Conservation (phyloP, 1,284 basidiomycete species). For the Trichosporon sp. region DNA sequence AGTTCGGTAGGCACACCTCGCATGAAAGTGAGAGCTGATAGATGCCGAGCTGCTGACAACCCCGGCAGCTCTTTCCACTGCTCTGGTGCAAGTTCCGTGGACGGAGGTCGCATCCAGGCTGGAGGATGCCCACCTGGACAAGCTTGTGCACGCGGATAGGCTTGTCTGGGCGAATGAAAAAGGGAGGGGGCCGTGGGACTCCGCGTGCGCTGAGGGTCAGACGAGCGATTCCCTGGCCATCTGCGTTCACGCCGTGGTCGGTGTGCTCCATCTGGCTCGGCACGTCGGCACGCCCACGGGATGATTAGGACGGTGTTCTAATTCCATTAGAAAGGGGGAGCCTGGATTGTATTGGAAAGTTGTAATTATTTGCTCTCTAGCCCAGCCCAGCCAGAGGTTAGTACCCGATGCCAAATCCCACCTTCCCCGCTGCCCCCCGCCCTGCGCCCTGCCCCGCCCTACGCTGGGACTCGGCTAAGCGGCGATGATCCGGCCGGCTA, state of each 20-base stretch:
- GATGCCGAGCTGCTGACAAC: not conserved
- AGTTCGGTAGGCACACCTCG: not conserved
- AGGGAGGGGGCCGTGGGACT: not conserved
- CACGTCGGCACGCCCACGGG: not conserved
- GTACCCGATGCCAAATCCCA: not conserved
- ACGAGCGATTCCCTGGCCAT: not conserved
- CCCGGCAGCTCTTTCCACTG: too few species aligned
- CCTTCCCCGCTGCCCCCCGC: not conserved
- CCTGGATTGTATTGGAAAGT: not conserved
- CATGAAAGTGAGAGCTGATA: not conserved
- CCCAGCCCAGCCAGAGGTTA: too few species aligned
- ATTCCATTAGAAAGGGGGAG: not conserved
- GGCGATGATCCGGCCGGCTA: constrained; percentile 3
- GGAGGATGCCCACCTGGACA: not conserved
- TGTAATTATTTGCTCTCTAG: not conserved
- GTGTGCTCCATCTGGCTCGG: not conserved
- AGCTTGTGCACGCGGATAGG: not conserved
- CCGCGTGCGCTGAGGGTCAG: not conserved
- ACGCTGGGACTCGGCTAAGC: not conserved
- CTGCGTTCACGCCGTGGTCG: not conserved
- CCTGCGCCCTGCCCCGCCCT: too few species aligned
- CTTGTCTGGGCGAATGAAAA: not conserved
- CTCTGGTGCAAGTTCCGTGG: not conserved
- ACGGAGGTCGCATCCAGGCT: not conserved
- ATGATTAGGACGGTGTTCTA: not conserved